Evolutionary conservation across 2,329 filamentous ascomycete species (phyloP).

Genomic region (Fusarium sublunatum): DNA sequence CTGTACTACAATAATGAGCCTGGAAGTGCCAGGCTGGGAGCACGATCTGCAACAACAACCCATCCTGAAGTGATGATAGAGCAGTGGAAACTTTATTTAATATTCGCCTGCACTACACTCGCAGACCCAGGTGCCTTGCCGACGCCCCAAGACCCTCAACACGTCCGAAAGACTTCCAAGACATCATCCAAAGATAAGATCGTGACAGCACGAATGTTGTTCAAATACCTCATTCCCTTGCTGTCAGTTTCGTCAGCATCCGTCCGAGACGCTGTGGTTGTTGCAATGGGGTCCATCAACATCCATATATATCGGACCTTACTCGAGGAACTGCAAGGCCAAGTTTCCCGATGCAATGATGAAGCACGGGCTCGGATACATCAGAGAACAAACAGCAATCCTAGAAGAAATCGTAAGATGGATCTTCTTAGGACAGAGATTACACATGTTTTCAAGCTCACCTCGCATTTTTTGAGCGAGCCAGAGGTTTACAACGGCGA

Average conservation of each 20-base stretch:
- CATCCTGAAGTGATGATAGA: slow-evolving; percentile 91
- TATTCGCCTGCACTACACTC: slow-evolving; percentile 96
- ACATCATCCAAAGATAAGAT: slow-evolving; percentile 78
- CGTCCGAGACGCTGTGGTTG: slow-evolving; percentile 89
- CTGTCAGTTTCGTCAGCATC: slow-evolving; percentile 82
- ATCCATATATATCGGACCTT: slow-evolving; percentile 91
- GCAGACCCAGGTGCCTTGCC: slow-evolving; percentile 78
- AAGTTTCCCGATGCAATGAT: slow-evolving; percentile 86
- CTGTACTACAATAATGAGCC: slow-evolving; percentile 71
- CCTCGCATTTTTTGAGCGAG: slow-evolving; percentile 86
- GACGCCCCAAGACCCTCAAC: slow-evolving; percentile 69
- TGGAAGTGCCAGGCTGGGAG: slow-evolving; percentile 62
- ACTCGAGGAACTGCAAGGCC: slow-evolving; percentile 88
- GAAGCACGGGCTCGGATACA: slow-evolving; percentile 89
- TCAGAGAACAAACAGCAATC: slow-evolving; percentile 84
- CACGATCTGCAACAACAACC: slow-evolving; percentile 72
- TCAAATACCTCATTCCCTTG: slow-evolving; percentile 90
- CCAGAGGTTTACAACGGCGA: slow-evolving; percentile 85
- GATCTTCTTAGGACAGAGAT: slow-evolving; percentile 92
- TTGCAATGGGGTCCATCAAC: slow-evolving; percentile 94
- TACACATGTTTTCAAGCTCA: slow-evolving; percentile 95
- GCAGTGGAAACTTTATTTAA: slow-evolving; percentile 97
- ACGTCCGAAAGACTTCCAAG: slow-evolving; percentile 83
- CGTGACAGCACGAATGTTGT: slow-evolving; percentile 86
- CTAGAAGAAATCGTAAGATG: slow-evolving; percentile 82